Conservation (phyloP, 1,284 basidiomycete species). For the Volvariella volvacea region DNA sequence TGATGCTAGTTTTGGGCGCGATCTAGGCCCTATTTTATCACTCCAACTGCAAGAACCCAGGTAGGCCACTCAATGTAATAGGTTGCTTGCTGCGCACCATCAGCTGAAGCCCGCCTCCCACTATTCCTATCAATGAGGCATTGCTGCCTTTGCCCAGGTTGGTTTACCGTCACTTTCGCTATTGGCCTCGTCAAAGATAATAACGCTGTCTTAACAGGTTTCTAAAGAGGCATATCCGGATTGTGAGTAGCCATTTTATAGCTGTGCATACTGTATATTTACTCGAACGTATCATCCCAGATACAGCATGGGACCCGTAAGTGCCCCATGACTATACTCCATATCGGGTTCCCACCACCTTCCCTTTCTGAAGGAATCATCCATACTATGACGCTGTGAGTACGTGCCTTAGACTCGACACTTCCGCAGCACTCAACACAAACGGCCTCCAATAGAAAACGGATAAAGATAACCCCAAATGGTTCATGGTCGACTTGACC, state of each 20-base stretch:
- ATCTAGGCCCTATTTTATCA: conserved; percentile 77
- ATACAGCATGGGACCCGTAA: conserved; percentile 85
- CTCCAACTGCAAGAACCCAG: conserved; percentile 87
- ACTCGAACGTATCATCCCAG: conserved; percentile 30
- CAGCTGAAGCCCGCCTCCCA: background rate
- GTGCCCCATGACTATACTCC: conserved; percentile 18
- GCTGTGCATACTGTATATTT: no score
- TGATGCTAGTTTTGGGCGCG: conserved; percentile 12
- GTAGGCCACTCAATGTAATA: conserved; percentile 28
- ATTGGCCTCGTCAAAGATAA: background rate
- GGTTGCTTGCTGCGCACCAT: background rate
- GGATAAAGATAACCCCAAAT: conserved; percentile 68
- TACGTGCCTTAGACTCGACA: background rate
- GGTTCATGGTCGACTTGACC: conserved; percentile 89
- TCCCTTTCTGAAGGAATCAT: conserved; percentile 38
- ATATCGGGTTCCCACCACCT: no score
- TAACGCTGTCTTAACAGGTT: conserved; percentile 43
- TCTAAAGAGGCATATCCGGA: conserved; percentile 86
- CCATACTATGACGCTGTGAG: conserved; percentile 85
- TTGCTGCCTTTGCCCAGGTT: conserved; percentile 81
- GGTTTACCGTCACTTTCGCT: conserved; percentile 11
- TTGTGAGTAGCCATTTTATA: conserved; percentile 42
- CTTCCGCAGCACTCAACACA: background rate
- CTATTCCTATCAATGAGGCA: conserved; percentile 44
- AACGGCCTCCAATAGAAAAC: conserved; percentile 63